phyloP scores from a whole-genome alignment of 345 rosid genomes.

The Lumnitzera littorea region DNA sequence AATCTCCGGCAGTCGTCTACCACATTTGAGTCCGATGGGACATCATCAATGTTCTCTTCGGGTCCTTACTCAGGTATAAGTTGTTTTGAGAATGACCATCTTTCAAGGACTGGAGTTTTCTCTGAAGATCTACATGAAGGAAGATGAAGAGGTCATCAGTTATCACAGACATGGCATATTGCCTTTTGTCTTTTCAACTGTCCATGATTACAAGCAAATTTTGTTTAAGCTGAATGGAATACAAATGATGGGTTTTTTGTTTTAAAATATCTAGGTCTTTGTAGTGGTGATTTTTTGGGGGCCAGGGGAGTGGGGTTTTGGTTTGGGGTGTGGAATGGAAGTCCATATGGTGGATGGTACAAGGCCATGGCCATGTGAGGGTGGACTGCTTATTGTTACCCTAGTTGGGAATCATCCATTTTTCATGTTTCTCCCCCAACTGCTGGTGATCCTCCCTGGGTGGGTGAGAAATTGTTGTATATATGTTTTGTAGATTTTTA shows the following conservation, averaged over 20 bases:
- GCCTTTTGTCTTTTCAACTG: constrained; percentile 4
- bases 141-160: constrained; percentile 31
- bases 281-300: constrained; percentile 1
- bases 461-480: too few relatives aligned
- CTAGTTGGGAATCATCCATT: too few relatives aligned
- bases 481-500: too few relatives aligned
- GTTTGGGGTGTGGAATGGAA: too few relatives aligned
- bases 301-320: too few relatives aligned
- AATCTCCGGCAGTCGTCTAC: constrained; percentile 82
- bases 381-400: too few relatives aligned
- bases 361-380: too few relatives aligned
- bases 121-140: constrained; percentile 99
- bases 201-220: constrained; percentile 9
- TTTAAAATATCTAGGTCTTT: constrained; percentile 12
- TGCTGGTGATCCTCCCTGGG: too few relatives aligned
- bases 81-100: constrained; percentile 63
- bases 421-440: too few relatives aligned
- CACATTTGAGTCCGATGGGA: constrained; percentile 87
- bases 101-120: constrained; percentile 69
- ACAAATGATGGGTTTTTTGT: neutral
- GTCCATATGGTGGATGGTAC: too few relatives aligned
- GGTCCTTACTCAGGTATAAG: constrained; percentile 91
- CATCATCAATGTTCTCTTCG: constrained; percentile 93
- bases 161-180: neutral
- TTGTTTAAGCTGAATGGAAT: neutral